A percentile compares a stretch with the other conserved stretches of the same genome.
Conservation (phyloP, 2,329 filamentous ascomycete genomes). For the Ophiostoma angusticollis region DNA sequence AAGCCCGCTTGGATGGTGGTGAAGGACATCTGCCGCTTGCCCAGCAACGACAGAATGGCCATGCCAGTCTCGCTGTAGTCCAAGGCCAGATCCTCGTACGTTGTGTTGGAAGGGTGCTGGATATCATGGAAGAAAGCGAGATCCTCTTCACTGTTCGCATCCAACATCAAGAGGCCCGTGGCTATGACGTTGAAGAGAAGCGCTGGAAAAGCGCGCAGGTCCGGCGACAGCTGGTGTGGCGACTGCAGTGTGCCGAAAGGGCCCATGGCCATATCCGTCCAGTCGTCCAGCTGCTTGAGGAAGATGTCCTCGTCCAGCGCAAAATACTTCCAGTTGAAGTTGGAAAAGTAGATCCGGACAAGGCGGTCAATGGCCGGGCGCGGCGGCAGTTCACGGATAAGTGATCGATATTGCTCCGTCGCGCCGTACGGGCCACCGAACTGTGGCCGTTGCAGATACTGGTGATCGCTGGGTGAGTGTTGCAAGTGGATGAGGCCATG, state of each 20-base stretch:
- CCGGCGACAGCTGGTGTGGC: constrained; percentile 35
- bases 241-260: constrained; percentile 38
- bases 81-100: constrained; percentile 45
- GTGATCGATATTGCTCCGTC: constrained; percentile 44
- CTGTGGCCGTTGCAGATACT: constrained; percentile 11
- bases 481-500: constrained; percentile 2
- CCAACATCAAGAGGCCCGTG: constrained; percentile 39
- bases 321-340: constrained; percentile 48
- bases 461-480: constrained; percentile 5
- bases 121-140: constrained; percentile 36
- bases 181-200: constrained; percentile 47
- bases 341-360: constrained; percentile 39
- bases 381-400: constrained; percentile 45
- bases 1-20: constrained; percentile 46
- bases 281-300: constrained; percentile 36
- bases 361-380: constrained; percentile 42
- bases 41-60: constrained; percentile 39
- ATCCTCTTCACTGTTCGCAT: constrained; percentile 28
- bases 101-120: constrained; percentile 46
- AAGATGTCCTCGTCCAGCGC: constrained; percentile 42
- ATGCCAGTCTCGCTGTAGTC: constrained; percentile 49
- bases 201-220: constrained; percentile 44
- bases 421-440: constrained; percentile 28
- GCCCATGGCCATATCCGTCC: constrained; percentile 30
- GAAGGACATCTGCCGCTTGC: constrained; percentile 42